A percentile compares a stretch with the other conserved stretches of the same genome.
These are phyloP conservation scores for Pythium aquatile DNA, from an alignment of 352 stramenopile genomes.

Conservation along the genomic window DNA sequence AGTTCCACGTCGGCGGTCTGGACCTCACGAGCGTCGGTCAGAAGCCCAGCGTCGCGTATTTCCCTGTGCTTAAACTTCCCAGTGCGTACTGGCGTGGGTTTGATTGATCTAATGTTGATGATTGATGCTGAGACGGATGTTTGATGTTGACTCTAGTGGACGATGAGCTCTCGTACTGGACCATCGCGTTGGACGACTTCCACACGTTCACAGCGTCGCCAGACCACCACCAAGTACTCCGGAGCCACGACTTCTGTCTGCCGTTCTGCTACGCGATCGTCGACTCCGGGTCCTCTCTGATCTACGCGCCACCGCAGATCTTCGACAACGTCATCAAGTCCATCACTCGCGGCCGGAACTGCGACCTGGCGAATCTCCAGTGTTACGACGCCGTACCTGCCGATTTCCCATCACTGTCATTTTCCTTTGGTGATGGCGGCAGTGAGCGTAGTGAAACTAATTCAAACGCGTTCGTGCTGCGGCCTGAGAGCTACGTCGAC, in stretches of 20 bases:
- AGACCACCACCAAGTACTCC: background rate
- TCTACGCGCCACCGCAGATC: conserved; percentile 38
- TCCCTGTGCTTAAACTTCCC: conserved; percentile 38
- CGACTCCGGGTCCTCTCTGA: conserved; percentile 53
- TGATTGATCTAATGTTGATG: conserved; percentile 4
- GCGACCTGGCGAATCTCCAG: conserved; percentile 27
- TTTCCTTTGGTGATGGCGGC: conserved; percentile 34
- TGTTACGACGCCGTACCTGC: conserved; percentile 31
- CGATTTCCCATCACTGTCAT: conserved; percentile 49
- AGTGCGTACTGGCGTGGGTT: conserved; percentile 17
- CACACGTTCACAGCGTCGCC: background rate
- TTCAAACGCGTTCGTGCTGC: conserved; percentile 43
- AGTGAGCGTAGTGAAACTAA: background rate
- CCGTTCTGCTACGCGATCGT: conserved; percentile 55
- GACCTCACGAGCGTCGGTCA: conserved; percentile 38
- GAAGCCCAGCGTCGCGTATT: conserved; percentile 35
- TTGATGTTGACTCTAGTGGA: conserved; percentile 16
- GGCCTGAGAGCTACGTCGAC: conserved; percentile 39
- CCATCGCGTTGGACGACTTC: conserved; percentile 40
- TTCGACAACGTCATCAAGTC: conserved; percentile 41
- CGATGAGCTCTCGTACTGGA: conserved; percentile 51
- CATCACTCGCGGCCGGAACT: conserved; percentile 33
- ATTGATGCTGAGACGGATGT: conserved; percentile 8
- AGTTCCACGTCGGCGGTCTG: conserved; percentile 52
- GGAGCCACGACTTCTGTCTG: background rate